phyloP scores from a whole-genome alignment of 805 yeast genomes.

The Nakazawaea molendinolei region DNA sequence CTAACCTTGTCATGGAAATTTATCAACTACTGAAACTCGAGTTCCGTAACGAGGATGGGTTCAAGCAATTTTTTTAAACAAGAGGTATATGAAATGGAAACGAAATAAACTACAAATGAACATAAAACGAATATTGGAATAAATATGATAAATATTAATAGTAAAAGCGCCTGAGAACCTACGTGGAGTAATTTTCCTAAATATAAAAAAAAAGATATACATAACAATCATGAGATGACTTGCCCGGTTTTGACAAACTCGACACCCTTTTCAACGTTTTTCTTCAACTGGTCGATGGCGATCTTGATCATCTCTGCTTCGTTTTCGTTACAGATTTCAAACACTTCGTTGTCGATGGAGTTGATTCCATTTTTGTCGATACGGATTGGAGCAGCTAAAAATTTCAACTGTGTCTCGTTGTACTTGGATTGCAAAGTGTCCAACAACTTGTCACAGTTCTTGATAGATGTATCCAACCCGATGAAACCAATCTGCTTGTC shows the following conservation, averaged over 20 bases:
- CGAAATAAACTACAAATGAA: background rate
- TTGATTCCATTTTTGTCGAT: slow-evolving; percentile 50
- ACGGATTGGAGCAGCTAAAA: slow-evolving; percentile 58
- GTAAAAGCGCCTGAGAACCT: no score
- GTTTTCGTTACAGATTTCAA: slow-evolving; percentile 38
- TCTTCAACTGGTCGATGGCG: slow-evolving; percentile 47
- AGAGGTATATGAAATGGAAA: background rate
- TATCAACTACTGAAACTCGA: slow-evolving; percentile 55
- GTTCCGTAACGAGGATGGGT: slow-evolving; percentile 57
- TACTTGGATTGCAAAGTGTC: slow-evolving; percentile 31
- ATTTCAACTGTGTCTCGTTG: slow-evolving; percentile 27
- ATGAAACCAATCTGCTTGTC: slow-evolving; percentile 45
- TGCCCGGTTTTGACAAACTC: slow-evolving; percentile 33
- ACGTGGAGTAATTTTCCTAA: no score
- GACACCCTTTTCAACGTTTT: slow-evolving; percentile 55
- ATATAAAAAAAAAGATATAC: no score
- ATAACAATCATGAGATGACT: no score
- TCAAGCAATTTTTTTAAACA: slow-evolving; percentile 20
- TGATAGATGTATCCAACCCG: slow-evolving; percentile 40
- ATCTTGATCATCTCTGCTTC: slow-evolving; percentile 51
- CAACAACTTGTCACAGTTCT: slow-evolving; percentile 46
- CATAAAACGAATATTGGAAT: background rate
- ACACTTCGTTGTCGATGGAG: slow-evolving; percentile 46
- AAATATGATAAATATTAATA: background rate
- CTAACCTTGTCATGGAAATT: slow-evolving; percentile 68